Base-by-base conservation (phyloP, 1,284 basidiomycete species). In the Taiwanofungus camphoratus region DNA sequence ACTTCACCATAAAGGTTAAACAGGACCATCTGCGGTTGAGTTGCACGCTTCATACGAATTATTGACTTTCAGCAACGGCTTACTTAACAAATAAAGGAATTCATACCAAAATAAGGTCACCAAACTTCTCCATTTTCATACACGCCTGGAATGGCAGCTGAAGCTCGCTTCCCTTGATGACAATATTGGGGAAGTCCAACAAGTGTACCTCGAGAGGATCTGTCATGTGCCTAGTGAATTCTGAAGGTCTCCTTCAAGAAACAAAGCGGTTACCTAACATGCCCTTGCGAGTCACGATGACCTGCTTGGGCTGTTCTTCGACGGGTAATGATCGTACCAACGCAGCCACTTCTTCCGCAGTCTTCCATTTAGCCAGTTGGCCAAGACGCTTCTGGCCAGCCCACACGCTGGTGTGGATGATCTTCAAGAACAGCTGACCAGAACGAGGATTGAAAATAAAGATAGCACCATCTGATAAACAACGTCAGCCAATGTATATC, bases 111-210 rank as follows among this genome's bases (percentile, higher is more conserved):
- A 97, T 97, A 48, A 99, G 71, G 64, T 99, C 96, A 69, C 96
- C 96, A 54, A 99, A 98, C 69, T 98, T 97, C 76, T 99, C 96
- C 81, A 99, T 94, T 77, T 99, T 98, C 86, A 99, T 93, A 56
- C 92, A 95, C 13, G 95, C 93, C 70, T 99, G 95, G 92, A 99
- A 99, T 1, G 96, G 96, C 48, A 99, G 70, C 63, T 99, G 96
- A 36, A 99, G 73, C 67, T 99, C 96, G 53, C 90, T 94, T 42
- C 96, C 96, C 72, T 99, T 98, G 76, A 99, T 99, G 65, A 98
- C 94, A 58, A 99, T 97, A 70, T 99, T 99, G 42, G 96, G 96
- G 86, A 99, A 99, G 71, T 98, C 96, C 52, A 94, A 84, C 66
- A 98, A 79, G 65, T 99, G 96, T 46, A 99, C 96, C 73, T 99